Conservation (phyloP, 2,329 filamentous ascomycete genomes). For the Colletotrichum navitas region DNA sequence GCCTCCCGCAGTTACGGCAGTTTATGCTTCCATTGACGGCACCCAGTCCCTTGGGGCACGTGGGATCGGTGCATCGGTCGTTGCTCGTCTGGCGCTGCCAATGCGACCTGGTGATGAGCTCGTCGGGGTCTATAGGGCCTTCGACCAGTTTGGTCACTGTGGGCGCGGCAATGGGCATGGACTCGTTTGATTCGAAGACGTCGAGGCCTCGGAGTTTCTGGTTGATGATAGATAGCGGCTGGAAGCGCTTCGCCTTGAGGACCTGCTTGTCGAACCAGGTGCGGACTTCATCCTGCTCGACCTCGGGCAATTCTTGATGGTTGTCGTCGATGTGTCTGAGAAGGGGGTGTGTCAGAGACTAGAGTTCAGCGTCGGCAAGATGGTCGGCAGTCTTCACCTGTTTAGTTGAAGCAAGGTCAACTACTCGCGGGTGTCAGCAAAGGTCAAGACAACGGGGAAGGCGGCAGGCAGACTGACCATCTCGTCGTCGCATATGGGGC, state of each 20-base stretch:
- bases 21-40: constrained; percentile 88
- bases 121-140: constrained; percentile 79
- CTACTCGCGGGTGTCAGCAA: constrained; percentile 59
- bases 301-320: constrained; percentile 89
- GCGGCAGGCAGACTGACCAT: constrained; percentile 74
- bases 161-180: constrained; percentile 52
- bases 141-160: constrained; percentile 58
- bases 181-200: constrained; percentile 93
- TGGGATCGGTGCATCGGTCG: constrained; percentile 88
- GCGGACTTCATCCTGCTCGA: constrained; percentile 93
- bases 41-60: constrained; percentile 84
- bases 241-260: constrained; percentile 91
- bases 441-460: not conserved
- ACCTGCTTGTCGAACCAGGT: constrained; percentile 98
- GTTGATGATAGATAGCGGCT: constrained; percentile 90
- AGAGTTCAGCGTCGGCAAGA: constrained; percentile 25
- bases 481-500: constrained; percentile 98
- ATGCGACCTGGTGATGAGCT: constrained; percentile 87
- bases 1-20: constrained; percentile 89
- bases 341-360: constrained; percentile 24
- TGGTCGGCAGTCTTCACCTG: constrained; percentile 58
- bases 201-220: constrained; percentile 94
- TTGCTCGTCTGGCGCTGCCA: constrained; percentile 85
- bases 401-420: constrained; percentile 94
- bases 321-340: constrained; percentile 80